Conservation (phyloP, 371 early-diverging fungal genomes). For the Chytridium lagenaria region DNA sequence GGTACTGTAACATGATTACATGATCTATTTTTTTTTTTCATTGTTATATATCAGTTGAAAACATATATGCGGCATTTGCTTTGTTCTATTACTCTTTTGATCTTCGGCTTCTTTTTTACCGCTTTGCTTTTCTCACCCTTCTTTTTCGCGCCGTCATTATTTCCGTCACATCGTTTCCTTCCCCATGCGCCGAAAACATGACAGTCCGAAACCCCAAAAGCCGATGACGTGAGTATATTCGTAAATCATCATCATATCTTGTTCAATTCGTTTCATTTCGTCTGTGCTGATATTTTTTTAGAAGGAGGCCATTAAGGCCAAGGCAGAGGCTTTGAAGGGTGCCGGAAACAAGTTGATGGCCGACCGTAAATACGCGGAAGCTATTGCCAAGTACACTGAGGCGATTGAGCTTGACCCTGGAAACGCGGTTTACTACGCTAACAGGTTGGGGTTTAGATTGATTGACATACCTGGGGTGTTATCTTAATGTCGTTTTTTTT, state of each 20-base stretch:
- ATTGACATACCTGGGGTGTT: too few relatives aligned
- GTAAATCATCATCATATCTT: too few relatives aligned
- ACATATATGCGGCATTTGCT: too few relatives aligned
- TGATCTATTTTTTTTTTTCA: too few relatives aligned
- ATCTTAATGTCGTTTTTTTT: neutral
- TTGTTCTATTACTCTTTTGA: too few relatives aligned
- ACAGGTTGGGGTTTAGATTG: slow-evolving; percentile 88
- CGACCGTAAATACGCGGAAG: slow-evolving; percentile 81
- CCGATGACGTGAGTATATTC: neutral
- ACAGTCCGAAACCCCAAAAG: slow-evolving; percentile 1
- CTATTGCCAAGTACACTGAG: slow-evolving; percentile 85
- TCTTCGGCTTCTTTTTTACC: neutral
- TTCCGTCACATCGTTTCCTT: too few relatives aligned
- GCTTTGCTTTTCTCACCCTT: neutral
- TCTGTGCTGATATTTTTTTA: neutral
- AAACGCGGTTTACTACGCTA: slow-evolving; percentile 94
- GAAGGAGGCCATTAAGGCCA: slow-evolving; percentile 65
- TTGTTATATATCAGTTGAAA: too few relatives aligned
- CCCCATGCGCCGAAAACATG: too few relatives aligned
- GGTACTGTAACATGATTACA: too few relatives aligned
- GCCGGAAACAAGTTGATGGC: slow-evolving; percentile 83
- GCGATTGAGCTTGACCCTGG: slow-evolving; percentile 83
- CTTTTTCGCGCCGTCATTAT: slow-evolving; percentile 2
- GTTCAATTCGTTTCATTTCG: neutral
- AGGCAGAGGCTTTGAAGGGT: slow-evolving; percentile 87